These are phyloP conservation scores for Elsinoe necatrix DNA, from an alignment of 2,329 filamentous ascomycete species.

Conservation along the genomic window DNA sequence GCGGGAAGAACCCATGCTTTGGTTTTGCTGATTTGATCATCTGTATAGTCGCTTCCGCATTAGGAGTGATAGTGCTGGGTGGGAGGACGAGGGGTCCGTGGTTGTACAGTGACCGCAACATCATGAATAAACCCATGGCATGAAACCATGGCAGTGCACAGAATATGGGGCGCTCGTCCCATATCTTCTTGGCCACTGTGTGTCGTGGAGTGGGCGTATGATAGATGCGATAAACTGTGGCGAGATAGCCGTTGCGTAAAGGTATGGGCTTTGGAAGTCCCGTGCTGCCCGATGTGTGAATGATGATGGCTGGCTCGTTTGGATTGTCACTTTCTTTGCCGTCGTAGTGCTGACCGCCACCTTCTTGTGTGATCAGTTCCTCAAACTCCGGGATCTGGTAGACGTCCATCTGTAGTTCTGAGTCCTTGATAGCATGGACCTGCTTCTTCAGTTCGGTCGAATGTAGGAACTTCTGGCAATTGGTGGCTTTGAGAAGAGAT, in stretches of 20 bases:
- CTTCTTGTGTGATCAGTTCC: conserved; percentile 11
- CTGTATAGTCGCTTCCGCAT: conserved; percentile 20
- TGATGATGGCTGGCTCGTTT: conserved; percentile 31
- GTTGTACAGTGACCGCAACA: conserved; percentile 16
- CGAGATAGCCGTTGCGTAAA: conserved; percentile 29
- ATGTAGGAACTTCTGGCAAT: conserved; percentile 17
- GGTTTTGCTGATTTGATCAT: conserved; percentile 20
- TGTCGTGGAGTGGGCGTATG: conserved; percentile 27
- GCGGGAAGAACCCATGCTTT: conserved; percentile 17
- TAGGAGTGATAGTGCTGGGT: conserved; percentile 10
- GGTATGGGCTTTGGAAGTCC: conserved; percentile 37
- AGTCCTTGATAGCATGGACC: conserved; percentile 14
- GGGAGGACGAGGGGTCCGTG: conserved; percentile 16
- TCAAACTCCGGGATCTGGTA: conserved; percentile 17
- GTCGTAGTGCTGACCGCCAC: conserved; percentile 22
- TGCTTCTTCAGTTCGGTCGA: conserved; percentile 13
- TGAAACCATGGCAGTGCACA: conserved; percentile 21
- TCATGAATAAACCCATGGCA: conserved; percentile 19
- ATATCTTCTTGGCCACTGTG: conserved; percentile 18
- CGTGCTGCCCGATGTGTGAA: conserved; percentile 39
- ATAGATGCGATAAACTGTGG: conserved; percentile 33
- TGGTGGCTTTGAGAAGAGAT: conserved; percentile 14
- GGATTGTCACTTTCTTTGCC: conserved; percentile 30
- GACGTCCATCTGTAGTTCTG: conserved; percentile 6
- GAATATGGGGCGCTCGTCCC: conserved; percentile 19